Percentiles rank a stretch among this genome's conserved stretches.
Evolutionary conservation across 176 grass and related monocot species (phyloP).

Genomic region (Phragmites australis): DNA sequence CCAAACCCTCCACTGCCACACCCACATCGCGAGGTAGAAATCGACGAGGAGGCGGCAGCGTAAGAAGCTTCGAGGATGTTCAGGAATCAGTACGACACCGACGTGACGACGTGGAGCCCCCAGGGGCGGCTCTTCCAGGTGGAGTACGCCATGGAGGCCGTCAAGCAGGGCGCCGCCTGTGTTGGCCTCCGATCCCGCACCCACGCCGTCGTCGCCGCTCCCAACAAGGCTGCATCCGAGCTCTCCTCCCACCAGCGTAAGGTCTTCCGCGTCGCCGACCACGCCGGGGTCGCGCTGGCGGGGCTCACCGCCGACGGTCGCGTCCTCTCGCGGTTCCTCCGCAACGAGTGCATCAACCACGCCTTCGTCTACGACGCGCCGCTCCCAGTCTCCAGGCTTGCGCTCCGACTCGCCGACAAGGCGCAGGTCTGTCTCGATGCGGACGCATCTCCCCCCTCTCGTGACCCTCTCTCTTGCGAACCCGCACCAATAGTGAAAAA

Average conservation of each 20-base stretch:
- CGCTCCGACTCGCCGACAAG: conserved; percentile 83
- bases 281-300: conserved; percentile 85
- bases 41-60: neutral
- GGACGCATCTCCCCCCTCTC: neutral
- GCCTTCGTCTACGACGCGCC: conserved; percentile 88
- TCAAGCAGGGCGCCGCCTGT: conserved; percentile 94
- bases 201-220: conserved; percentile 70
- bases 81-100: conserved; percentile 95
- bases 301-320: conserved; percentile 87
- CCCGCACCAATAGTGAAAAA: neutral
- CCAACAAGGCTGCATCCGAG: conserved; percentile 84
- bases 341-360: conserved; percentile 97
- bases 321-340: conserved; percentile 77
- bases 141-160: conserved; percentile 99
- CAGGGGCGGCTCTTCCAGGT: conserved; percentile 96
- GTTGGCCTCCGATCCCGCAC: conserved; percentile 74
- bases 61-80: conserved; percentile 51
- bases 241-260: conserved; percentile 93
- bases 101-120: conserved; percentile 93
- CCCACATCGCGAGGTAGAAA: neutral
- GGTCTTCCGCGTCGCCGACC: conserved; percentile 83
- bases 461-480: neutral
- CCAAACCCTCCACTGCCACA: conserved; percentile 22
- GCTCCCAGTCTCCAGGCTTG: conserved; percentile 73
- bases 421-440: conserved; percentile 59